These are phyloP conservation scores for Fusarium chaquense DNA, from an alignment of 2,329 filamentous ascomycete genomes.

Conservation along the genomic window DNA sequence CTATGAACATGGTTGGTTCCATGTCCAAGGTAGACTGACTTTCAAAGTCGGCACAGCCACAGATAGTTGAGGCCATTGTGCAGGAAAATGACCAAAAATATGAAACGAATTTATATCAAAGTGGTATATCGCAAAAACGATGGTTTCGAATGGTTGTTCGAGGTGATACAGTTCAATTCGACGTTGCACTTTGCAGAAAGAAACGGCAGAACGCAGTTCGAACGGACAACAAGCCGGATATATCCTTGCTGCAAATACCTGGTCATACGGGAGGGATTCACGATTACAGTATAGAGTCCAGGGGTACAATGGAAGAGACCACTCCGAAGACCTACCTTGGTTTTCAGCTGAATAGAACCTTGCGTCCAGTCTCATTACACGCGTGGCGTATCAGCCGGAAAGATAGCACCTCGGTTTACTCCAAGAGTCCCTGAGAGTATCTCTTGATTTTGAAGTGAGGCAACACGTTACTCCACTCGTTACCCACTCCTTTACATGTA, in stretches of 20 bases:
- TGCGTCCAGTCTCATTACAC: neutral
- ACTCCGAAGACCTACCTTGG: neutral
- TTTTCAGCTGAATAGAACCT: slow-evolving; percentile 8
- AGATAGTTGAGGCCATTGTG: slow-evolving; percentile 20
- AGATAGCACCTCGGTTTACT: neutral
- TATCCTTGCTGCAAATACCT: slow-evolving; percentile 12
- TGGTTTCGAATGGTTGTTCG: neutral
- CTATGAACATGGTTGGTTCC: slow-evolving; percentile 38
- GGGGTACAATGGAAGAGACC: neutral
- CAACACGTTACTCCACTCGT: neutral
- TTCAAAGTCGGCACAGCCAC: slow-evolving; percentile 13
- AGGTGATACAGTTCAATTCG: neutral
- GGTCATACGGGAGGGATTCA: neutral
- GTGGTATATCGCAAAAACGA: neutral
- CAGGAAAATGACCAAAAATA: neutral
- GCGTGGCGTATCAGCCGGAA: neutral
- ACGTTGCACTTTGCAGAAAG: neutral
- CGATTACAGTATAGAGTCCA: neutral
- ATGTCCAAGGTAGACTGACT: slow-evolving; percentile 23
- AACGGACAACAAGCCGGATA: slow-evolving; percentile 29
- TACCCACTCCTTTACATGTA: neutral
- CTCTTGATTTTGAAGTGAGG: neutral
- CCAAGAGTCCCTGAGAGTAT: neutral
- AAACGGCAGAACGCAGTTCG: neutral
- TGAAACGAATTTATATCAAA: neutral